Evolutionary conservation across 2,329 filamentous ascomycete genomes (phyloP).

Genomic region (Tolypocladium ophioglossoides): DNA sequence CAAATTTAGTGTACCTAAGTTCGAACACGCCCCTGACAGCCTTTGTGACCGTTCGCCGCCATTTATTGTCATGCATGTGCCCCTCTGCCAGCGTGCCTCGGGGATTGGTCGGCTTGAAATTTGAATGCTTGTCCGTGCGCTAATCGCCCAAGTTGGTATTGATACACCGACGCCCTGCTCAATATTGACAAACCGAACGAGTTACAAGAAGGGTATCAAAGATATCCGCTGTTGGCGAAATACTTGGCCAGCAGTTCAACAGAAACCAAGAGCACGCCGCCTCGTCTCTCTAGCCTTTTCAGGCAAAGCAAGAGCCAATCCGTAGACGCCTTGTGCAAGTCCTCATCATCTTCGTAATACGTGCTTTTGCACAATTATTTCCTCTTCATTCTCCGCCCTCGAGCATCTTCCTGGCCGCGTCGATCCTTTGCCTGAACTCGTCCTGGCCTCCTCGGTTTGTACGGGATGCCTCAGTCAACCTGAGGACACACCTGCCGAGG

Average conservation of each 20-base stretch:
- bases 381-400: slow-evolving; percentile 41
- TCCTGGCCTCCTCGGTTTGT: slow-evolving; percentile 49
- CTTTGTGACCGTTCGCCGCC: not conserved
- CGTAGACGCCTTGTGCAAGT: not conserved
- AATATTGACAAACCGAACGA: not conserved
- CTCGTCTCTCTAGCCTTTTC: not conserved
- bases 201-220: slow-evolving; percentile 16
- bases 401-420: slow-evolving; percentile 61
- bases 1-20: not conserved
- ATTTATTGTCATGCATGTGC: not conserved
- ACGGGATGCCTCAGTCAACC: slow-evolving; percentile 42
- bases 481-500: slow-evolving; percentile 49
- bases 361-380: not conserved
- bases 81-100: too few relatives aligned
- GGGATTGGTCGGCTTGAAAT: too few relatives aligned
- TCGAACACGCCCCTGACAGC: not conserved
- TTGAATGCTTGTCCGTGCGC: not conserved
- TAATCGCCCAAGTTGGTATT: not conserved
- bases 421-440: slow-evolving; percentile 59
- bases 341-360: not conserved
- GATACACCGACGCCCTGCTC: not conserved
- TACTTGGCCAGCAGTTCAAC: not conserved
- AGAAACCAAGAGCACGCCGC: not conserved
- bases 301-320: not conserved
- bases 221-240: not conserved